Conservation (phyloP, 306 rosid genomes). For the Medicago arabica region DNA sequence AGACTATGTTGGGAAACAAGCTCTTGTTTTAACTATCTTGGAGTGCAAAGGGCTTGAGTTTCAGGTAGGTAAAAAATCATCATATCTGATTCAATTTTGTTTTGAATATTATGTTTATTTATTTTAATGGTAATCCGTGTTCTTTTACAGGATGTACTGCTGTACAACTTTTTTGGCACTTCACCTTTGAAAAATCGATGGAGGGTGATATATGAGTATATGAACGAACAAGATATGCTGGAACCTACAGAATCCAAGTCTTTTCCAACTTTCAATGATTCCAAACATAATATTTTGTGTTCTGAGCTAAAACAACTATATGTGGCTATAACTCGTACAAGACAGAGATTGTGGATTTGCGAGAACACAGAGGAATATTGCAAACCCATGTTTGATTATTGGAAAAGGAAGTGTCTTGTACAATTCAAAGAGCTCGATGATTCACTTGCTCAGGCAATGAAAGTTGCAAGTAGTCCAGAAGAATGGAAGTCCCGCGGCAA, state of each 20-base stretch:
- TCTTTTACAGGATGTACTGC: slow-evolving; percentile 65
- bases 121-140: neutral
- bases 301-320: slow-evolving; percentile 77
- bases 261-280: slow-evolving; percentile 51
- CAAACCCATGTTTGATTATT: slow-evolving; percentile 71
- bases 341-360: slow-evolving; percentile 80
- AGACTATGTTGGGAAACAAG: slow-evolving; percentile 65
- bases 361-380: slow-evolving; percentile 53
- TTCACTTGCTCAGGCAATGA: slow-evolving; percentile 79
- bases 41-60: slow-evolving; percentile 94
- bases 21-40: slow-evolving; percentile 74
- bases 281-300: slow-evolving; percentile 72
- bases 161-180: slow-evolving; percentile 74
- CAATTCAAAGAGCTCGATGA: slow-evolving; percentile 68
- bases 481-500: slow-evolving; percentile 82
- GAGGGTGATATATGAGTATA: slow-evolving; percentile 74
- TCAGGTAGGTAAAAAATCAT: slow-evolving; percentile 55
- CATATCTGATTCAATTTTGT: neutral
- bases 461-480: slow-evolving; percentile 73
- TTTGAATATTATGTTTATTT: neutral
- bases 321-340: slow-evolving; percentile 79
- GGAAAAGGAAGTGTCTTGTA: slow-evolving; percentile 68
- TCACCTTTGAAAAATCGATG: slow-evolving; percentile 66
- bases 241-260: slow-evolving; percentile 40
- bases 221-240: slow-evolving; percentile 65